Evolutionary conservation across 495 filamentous ascomycete species (phyloP), one percentile per base, ranked within the genome.

Genomic region (Hypoxylon lienhwacheense): DNA sequence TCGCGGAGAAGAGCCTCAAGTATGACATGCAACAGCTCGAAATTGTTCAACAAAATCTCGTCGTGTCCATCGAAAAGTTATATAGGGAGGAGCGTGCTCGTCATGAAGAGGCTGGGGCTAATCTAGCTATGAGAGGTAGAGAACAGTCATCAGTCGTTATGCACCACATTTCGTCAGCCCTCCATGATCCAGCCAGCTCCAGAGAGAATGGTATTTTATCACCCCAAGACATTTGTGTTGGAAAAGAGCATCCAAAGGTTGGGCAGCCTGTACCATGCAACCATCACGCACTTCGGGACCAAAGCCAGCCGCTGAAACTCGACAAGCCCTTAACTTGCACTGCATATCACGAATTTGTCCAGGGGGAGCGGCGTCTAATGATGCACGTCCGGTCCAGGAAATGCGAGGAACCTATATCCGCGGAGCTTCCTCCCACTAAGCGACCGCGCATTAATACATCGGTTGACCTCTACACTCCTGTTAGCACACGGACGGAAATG

Each of bases 311-410:
- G n/a, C n/a, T n/a, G n/a, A n/a, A n/a, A n/a, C n/a, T n/a, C 20
- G 14, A 19, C 17, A 51, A 47, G 16, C 47, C 58, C 35, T 20
- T 52, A n/a, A 53, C 32, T 21, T 56, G 58, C 29, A 53, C 41
- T 7, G 17, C 53, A 20, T 35, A 53, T 31, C 36, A 22, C 1
- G 28, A 61, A 37, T 28, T 20, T 6, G 15, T 47, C 14, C 24
- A 14, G 33, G 47, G 52, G 20, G 36, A 53, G 7, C 42, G 17
- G 19, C 52, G 52, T 44, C 47, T 61, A 32, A 48, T 61, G 10
- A 56, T 61, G 52, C 52, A 37, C 24, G 15, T 61, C 42, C 52
- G 53, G 47, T 39, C 58, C 8, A 47, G 22, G 16, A 61, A 61
- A 37, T 52, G 52, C 6, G 48, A 34, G 32, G 43, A 31, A 11